Evolutionary conservation across 306 rosid genomes (phyloP), one percentile per base, ranked within the genome.

Genomic region (Canavalia gladiata): DNA sequence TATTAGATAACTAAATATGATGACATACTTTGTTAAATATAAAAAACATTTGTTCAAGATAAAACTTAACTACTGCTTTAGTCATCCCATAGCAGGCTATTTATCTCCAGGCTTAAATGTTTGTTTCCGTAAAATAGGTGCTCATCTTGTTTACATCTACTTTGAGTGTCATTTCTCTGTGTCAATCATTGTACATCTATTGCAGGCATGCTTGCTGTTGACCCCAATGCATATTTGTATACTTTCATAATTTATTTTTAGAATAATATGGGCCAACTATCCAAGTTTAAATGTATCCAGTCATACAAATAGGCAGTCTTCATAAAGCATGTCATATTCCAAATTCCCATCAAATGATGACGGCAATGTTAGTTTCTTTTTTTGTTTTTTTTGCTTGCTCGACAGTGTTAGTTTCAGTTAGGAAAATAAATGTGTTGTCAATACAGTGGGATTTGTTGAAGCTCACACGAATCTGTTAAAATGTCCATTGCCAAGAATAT

Each of bases 41-140:
- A 45, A 25, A 54, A 1, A 13, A 55, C 3, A 9, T 8, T 54
- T 57, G 28, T 45, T 37, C 4, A 1, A 29, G 77, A 58, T 68
- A 71, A 82, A 76, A 76, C 55, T 41, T 41, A 11, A 68, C 7
- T 69, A 69, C 41, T 75, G 37, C 6, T 56, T 55, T 28, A 78
- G 11, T 42, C 76, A 75, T 82, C 72, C 9, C 31, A 3, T 49
- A 49, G 45, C 35, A 49, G 77, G 71, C 39, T 68, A 4, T 49
- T 35, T 75, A 49, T 82, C 45, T 66, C 37, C 10, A 1, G 70
- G 55, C 64, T 75, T 46, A 47, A 55, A 8, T 30, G 18, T 46
- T 30, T 41, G 78, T 37, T 42, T 62, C 50, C 6, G 11, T 64
- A 41, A 10, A 49, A 60, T 71, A 43, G 80, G 62, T 68, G 75